Conservation (phyloP, 164 flowering plant species). For the Tinospora cordifolia region DNA sequence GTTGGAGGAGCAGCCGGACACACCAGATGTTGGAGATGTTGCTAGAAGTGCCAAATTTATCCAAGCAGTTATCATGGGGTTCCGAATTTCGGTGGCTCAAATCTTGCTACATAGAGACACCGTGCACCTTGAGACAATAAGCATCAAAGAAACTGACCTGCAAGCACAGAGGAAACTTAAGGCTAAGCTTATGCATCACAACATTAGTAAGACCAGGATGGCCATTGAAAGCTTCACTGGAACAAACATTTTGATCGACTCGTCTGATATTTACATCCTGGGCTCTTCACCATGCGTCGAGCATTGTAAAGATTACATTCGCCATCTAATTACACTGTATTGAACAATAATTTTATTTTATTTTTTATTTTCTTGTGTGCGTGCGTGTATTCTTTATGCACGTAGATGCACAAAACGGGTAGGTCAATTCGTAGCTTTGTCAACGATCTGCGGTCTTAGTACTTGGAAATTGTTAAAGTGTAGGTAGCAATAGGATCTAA, state of each 20-base stretch:
- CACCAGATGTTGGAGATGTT: too few species aligned
- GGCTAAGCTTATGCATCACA: neutral
- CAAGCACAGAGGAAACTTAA: neutral
- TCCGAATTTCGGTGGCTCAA: too few species aligned
- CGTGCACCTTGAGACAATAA: neutral
- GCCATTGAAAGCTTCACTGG: conserved; percentile 5
- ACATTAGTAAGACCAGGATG: too few species aligned
- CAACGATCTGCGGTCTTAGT: neutral
- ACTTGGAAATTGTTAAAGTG: neutral
- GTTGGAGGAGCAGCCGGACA: conserved; percentile 4
- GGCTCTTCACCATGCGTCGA: conserved; percentile 2
- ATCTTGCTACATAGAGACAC: conserved; percentile 4
- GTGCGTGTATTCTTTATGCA: too few species aligned
- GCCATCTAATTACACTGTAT: conserved; percentile 3
- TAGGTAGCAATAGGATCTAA: neutral
- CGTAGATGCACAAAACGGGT: too few species aligned
- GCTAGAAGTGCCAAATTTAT: too few species aligned
- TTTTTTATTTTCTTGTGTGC: too few species aligned
- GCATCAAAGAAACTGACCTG: neutral
- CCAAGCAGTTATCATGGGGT: too few species aligned
- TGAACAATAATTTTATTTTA: neutral
- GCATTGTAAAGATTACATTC: neutral
- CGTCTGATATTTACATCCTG: neutral
- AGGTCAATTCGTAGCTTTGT: neutral
- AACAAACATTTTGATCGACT: neutral